Evolutionary conservation across 805 yeast species (phyloP), one percentile per base, ranked within the genome.

Genomic region (Wickerhamomyces alni): DNA sequence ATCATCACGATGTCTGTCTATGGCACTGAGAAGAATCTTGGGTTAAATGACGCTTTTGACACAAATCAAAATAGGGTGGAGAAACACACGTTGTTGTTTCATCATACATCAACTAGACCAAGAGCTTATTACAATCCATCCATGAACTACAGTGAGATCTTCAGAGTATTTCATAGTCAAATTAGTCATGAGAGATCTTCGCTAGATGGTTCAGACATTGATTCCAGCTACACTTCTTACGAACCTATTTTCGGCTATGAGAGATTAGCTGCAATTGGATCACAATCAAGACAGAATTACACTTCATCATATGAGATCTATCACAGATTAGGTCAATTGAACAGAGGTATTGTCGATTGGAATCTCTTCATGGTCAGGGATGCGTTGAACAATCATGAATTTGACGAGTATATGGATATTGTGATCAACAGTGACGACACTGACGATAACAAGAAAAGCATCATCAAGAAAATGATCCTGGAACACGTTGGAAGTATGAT

Each of bases 391-490:
- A 38, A 18, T 15, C 10, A 13, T 8, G 31, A 25, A 24, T 38
- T 38, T n/a, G 17, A 30, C 13, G 26, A 21, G 9, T 33, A 33
- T 34, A 16, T 38, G 19, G 30, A 38, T 12, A 8, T 28, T 11
- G 27, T 38, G 3, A 15, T 15, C 13, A 17, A 16, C 1, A 18
- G 31, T 15, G 33, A 33, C 4, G 33, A 28, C n/a, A 26, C 21
- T 15, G 36, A 37, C 19, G 26, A n/a, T 5, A 11, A n/a, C 16
- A 28, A 38, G 13, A 30, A 16, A 13, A 17, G 26, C 8, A 21
- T 38, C 7, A 38, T 38, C 15, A 38, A 38, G 15, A 33, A 19
- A 24, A 34, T 38, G 41, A 22, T 38, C 10, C 21, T 38, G 11
- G 41, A 38, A n/a, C 37, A 38, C 9, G 12, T 38, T 8, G 15